phyloP scores from a whole-genome alignment of 495 filamentous ascomycete genomes.

The Annulohypoxylon nitens region DNA sequence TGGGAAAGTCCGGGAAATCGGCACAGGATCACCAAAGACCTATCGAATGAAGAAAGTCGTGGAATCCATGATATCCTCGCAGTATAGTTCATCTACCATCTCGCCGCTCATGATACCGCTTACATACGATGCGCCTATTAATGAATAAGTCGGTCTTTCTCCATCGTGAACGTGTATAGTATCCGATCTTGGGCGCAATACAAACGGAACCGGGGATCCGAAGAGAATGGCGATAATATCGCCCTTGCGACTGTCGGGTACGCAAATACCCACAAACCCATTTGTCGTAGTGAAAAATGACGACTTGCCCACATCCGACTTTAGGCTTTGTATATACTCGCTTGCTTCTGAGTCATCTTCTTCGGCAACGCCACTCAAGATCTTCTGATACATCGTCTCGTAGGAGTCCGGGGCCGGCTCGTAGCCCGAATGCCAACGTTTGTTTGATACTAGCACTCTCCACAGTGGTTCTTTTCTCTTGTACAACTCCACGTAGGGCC shows the following conservation, averaged over 20 bases:
- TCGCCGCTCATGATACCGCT: conserved; percentile 32
- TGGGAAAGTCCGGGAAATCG: background rate
- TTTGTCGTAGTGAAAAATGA: conserved; percentile 31
- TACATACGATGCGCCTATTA: conserved; percentile 28
- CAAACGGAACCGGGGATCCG: conserved; percentile 24
- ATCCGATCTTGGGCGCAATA: conserved; percentile 15
- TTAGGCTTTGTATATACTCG: conserved; percentile 11
- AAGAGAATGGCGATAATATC: conserved; percentile 28
- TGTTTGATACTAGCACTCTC: conserved; percentile 19
- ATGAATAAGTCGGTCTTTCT: conserved; percentile 8
- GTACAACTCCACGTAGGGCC: conserved; percentile 2
- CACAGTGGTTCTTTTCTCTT: conserved; percentile 17
- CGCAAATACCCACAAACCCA: conserved; percentile 31
- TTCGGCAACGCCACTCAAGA: background rate
- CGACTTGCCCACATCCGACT: background rate
- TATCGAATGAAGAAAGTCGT: conserved; percentile 28
- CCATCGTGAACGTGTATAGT: background rate
- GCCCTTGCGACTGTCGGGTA: conserved; percentile 24
- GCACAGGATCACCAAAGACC: background rate
- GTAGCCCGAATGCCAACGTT: background rate
- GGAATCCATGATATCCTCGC: conserved; percentile 37
- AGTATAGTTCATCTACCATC: conserved; percentile 34
- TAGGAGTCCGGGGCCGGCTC: conserved; percentile 13
- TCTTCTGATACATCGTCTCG: conserved; percentile 10
- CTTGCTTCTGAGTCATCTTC: background rate